Evolutionary conservation across 371 early-diverging fungal species (phyloP).

Genomic region (Umbelopsis sp.): DNA sequence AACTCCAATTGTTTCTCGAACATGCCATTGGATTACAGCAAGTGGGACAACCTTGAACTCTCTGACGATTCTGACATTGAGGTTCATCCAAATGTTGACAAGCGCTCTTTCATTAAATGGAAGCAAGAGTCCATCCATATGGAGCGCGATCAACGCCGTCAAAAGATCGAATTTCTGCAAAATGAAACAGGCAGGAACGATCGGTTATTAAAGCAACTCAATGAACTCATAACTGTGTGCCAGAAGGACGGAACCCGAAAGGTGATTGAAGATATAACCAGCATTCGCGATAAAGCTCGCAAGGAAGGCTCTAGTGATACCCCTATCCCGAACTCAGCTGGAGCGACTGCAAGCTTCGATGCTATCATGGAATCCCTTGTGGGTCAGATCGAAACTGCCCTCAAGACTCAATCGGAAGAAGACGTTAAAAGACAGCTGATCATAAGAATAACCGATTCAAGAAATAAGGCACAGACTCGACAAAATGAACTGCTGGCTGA

Average conservation of each 20-base stretch:
- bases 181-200: slow-evolving; percentile 63
- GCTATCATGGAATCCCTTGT: slow-evolving; percentile 20
- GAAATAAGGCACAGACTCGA: slow-evolving; percentile 29
- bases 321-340: slow-evolving; percentile 28
- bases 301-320: slow-evolving; percentile 24
- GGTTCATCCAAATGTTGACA: slow-evolving; percentile 95
- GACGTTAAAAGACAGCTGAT: slow-evolving; percentile 36
- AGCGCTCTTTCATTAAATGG: slow-evolving; percentile 92
- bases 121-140: slow-evolving; percentile 89
- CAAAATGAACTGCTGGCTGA: slow-evolving; percentile 48
- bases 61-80: slow-evolving; percentile 98
- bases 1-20: not conserved
- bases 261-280: slow-evolving; percentile 34
- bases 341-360: not conserved
- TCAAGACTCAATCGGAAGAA: slow-evolving; percentile 25
- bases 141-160: slow-evolving; percentile 82
- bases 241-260: slow-evolving; percentile 25
- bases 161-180: slow-evolving; percentile 69
- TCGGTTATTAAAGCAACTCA: slow-evolving; percentile 51
- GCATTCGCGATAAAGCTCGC: slow-evolving; percentile 32
- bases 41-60: slow-evolving; percentile 96
- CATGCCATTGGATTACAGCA: slow-evolving; percentile 79
- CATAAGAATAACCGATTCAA: slow-evolving; percentile 32
- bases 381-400: slow-evolving; percentile 31
- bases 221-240: slow-evolving; percentile 29